Percentiles rank a stretch among this genome's conserved stretches.
Evolutionary conservation across 192 early-diverging fungal genomes (phyloP).

Genomic region (Dissophora globulifera): DNA sequence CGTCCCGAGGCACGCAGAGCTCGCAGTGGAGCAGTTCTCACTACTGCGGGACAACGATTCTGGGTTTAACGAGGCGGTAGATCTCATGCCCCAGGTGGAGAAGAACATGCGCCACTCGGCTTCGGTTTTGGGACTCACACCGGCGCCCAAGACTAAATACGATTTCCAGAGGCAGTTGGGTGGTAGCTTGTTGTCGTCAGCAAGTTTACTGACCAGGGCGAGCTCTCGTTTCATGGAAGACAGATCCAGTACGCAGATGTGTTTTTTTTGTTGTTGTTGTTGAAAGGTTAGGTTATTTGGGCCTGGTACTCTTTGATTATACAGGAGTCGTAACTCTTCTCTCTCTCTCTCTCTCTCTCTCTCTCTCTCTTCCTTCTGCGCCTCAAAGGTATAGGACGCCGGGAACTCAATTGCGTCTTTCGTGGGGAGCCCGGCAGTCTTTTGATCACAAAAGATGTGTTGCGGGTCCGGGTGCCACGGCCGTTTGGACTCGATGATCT

Average conservation of each 20-base stretch:
- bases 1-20: slow-evolving; percentile 61
- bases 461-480: slow-evolving; percentile 36
- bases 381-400: not conserved
- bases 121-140: slow-evolving; percentile 6
- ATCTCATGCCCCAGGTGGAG: slow-evolving; percentile 1
- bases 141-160: slow-evolving; percentile 33
- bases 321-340: too few species aligned
- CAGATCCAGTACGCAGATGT: too few species aligned
- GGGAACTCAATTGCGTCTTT: slow-evolving; percentile 47
- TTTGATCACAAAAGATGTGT: slow-evolving; percentile 30
- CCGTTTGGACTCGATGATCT: slow-evolving; percentile 32
- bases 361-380: too few species aligned
- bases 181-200: too few species aligned
- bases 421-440: slow-evolving; percentile 51
- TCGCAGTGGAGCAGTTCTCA: slow-evolving; percentile 58
- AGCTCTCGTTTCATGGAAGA: too few species aligned
- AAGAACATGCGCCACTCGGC: not conserved
- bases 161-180: slow-evolving; percentile 38
- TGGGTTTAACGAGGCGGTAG: too few species aligned
- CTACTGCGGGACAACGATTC: slow-evolving; percentile 25
- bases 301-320: too few species aligned
- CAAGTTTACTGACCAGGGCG: too few species aligned
- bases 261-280: too few species aligned
- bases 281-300: too few species aligned
- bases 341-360: not conserved